A percentile compares a stretch with the other conserved stretches of the same genome.
phyloP scores from a whole-genome alignment of 495 filamentous ascomycete genomes.

The Penicillium macrosclerotiorum region DNA sequence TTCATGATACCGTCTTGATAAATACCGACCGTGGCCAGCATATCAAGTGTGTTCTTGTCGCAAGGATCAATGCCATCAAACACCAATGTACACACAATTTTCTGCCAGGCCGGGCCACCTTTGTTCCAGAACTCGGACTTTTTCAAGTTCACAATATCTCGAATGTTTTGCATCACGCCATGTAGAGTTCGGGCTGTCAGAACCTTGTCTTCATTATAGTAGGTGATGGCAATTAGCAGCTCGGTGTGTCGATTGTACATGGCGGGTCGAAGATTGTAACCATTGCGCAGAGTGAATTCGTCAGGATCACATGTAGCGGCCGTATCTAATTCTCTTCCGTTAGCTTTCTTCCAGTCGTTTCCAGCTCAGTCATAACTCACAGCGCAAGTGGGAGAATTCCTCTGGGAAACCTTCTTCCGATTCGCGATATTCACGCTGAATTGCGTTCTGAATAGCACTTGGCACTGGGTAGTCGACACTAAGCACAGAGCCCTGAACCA shows the following conservation, averaged over 20 bases:
- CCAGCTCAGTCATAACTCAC: conserved; percentile 50
- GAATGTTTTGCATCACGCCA: conserved; percentile 97
- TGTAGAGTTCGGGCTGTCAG: conserved; percentile 90
- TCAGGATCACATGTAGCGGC: conserved; percentile 97
- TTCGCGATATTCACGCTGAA: conserved; percentile 89
- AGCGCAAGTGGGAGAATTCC: conserved; percentile 96
- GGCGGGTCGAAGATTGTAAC: conserved; percentile 93
- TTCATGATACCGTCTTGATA: conserved; percentile 99
- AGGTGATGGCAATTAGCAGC: conserved; percentile 94
- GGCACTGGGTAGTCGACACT: conserved; percentile 97
- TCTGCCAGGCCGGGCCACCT: conserved; percentile 97
- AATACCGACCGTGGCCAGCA: conserved; percentile 89
- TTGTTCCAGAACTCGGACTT: conserved; percentile 99
- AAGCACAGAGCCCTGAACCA: conserved; percentile 90
- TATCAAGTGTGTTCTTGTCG: conserved; percentile 92
- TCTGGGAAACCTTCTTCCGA: conserved; percentile 71
- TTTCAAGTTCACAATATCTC: conserved; percentile 96
- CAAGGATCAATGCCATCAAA: conserved; percentile 98
- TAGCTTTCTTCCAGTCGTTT: neutral
- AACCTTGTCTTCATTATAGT: conserved; percentile 98
- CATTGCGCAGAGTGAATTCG: conserved; percentile 97
- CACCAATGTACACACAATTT: conserved; percentile 92
- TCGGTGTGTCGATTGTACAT: conserved; percentile 99
- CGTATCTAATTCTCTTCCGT: conserved; percentile 59
- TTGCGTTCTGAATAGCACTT: conserved; percentile 93